Evolutionary conservation across 257 asterid species (phyloP).

Genomic region (Marsdenia floribunda): DNA sequence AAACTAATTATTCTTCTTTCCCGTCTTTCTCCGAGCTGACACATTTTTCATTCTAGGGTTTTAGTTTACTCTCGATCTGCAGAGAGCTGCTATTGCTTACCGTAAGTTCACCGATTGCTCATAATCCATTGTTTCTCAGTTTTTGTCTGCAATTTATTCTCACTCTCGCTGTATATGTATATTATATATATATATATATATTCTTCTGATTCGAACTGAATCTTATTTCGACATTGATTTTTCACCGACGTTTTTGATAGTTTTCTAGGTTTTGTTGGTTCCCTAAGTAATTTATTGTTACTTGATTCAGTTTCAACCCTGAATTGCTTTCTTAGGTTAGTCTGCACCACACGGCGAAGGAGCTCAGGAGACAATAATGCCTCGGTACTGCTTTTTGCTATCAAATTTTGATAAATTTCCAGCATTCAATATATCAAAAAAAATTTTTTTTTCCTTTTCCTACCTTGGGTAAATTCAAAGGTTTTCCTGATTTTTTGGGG

Average conservation of each 20-base stretch:
- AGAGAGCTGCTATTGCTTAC: neutral
- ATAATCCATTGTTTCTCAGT: neutral
- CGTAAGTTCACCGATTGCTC: neutral
- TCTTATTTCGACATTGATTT: neutral
- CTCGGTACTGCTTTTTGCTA: conserved; percentile 13
- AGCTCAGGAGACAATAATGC: conserved; percentile 20
- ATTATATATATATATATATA: neutral
- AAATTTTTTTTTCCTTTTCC: neutral
- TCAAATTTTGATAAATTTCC: neutral
- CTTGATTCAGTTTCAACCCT: neutral
- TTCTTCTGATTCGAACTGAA: neutral
- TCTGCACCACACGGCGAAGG: neutral
- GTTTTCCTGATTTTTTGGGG: neutral
- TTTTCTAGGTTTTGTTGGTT: neutral
- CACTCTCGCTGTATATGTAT: too few species aligned
- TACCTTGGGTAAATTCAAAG: conserved; percentile 4
- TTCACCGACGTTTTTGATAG: neutral
- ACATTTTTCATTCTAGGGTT: neutral
- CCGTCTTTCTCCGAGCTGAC: neutral
- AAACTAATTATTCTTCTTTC: neutral
- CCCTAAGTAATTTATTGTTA: neutral
- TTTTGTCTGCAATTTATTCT: neutral
- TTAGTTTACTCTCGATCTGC: neutral
- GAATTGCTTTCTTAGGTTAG: conserved; percentile 1
- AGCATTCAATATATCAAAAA: neutral